phyloP scores from a whole-genome alignment of 2,329 filamentous ascomycete genomes.

The Aspergillus tamarii region DNA sequence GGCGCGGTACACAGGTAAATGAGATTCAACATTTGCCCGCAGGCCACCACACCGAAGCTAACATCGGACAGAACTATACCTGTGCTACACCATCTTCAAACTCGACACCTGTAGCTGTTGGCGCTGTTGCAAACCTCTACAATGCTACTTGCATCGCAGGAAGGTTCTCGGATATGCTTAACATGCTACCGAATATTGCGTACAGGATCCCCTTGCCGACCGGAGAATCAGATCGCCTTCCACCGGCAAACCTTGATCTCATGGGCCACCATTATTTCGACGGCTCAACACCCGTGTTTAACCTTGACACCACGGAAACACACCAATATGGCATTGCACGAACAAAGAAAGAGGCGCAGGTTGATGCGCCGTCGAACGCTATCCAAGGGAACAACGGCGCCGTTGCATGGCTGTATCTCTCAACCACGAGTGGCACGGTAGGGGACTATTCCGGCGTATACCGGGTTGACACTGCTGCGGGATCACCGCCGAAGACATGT shows the following conservation, averaged over 20 bases:
- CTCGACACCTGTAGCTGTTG: conserved; percentile 65
- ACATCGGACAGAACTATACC: conserved; percentile 78
- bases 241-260: conserved; percentile 63
- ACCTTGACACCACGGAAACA: conserved; percentile 64
- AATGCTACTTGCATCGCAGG: conserved; percentile 81
- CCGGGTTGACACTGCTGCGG: conserved; percentile 81
- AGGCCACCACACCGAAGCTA: conserved; percentile 5
- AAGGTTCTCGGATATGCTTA: conserved; percentile 67
- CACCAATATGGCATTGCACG: conserved; percentile 58
- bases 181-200: conserved; percentile 66
- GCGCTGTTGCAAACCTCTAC: conserved; percentile 83
- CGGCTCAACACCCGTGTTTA: conserved; percentile 74
- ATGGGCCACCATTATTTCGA: conserved; percentile 83
- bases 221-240: conserved; percentile 36
- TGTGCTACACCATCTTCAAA: conserved; percentile 67
- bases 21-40: neutral
- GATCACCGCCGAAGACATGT: conserved; percentile 74
- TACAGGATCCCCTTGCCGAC: conserved; percentile 65
- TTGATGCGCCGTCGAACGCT: conserved; percentile 65
- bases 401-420: conserved; percentile 80
- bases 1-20: conserved; percentile 70
- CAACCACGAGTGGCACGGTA: conserved; percentile 56
- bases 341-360: conserved; percentile 64
- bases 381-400: conserved; percentile 65
- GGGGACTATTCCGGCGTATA: conserved; percentile 75